Evolutionary conservation across 106 monocot genomes (phyloP), one percentile per base, ranked within the genome.

Genomic region (Acorus calamus): DNA sequence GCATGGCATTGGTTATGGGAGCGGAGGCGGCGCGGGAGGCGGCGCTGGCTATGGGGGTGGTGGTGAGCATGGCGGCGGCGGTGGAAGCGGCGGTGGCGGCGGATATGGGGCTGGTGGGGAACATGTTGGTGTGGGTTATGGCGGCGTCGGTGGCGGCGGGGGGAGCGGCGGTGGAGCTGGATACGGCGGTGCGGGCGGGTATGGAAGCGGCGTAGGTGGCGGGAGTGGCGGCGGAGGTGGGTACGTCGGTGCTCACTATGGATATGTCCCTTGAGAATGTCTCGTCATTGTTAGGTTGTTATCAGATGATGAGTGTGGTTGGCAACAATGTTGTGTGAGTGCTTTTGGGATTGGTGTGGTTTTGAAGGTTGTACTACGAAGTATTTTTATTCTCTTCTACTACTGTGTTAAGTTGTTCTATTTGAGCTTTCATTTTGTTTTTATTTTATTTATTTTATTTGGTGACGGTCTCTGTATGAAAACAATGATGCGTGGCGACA

Each of bases 141-240:
- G 53, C 4, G 44, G 65, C n/a, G 66, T 59, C 9, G 49, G 59
- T 11, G 66, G 66, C 6, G 66, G 52, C 6, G 47, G 68, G 4
- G 68, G 47, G 14, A 57, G 68, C 28, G 48, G 6, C 10, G 56
- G 68, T 2, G 3, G 10, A 5, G 68, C 48, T 28, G 56, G 55
- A 10, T 56, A 57, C 8, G 68, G 46, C 7, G 63, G 54, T 3
- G 53, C 13, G 12, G 71, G 71, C 4, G 65, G 54, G 42, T 45
- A 9, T 11, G 46, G 51, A 3, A 59, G 45, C 6, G 14, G 55
- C 9, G 73, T 44, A 7, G 42, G 42, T 12, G 70, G 60, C 7
- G 60, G 60, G 43, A 61, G 70, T 4, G 63, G 62, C 8, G 73
- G 73, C 8, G 59, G 59, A 2, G 73, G 66, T 14, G 64, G 51